Evolutionary conservation across 2,329 filamentous ascomycete genomes (phyloP).

Genomic region (Scytalidium lignicola): DNA sequence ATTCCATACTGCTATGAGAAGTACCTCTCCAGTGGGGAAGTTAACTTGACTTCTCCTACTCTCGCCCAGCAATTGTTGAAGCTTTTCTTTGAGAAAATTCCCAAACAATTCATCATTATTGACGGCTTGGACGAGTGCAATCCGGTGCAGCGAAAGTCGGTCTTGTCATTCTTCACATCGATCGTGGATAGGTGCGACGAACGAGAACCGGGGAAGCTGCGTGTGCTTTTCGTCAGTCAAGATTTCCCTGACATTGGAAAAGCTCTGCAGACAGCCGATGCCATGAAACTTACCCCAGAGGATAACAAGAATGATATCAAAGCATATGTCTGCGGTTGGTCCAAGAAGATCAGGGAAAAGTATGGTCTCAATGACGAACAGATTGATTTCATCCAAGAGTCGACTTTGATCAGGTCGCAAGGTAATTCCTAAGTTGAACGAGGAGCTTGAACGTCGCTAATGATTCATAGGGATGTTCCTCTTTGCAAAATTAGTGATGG

Average conservation of each 20-base stretch:
- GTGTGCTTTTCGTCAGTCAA: slow-evolving; percentile 32
- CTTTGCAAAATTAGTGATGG: slow-evolving; percentile 25
- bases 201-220: slow-evolving; percentile 14
- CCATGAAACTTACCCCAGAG: slow-evolving; percentile 18
- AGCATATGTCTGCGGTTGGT: slow-evolving; percentile 19
- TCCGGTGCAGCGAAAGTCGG: slow-evolving; percentile 24
- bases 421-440: neutral
- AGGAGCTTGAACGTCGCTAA: slow-evolving; percentile 2
- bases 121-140: slow-evolving; percentile 40
- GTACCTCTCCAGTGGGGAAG: slow-evolving; percentile 24
- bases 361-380: slow-evolving; percentile 13
- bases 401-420: slow-evolving; percentile 16
- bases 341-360: slow-evolving; percentile 17
- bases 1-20: slow-evolving; percentile 30
- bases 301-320: slow-evolving; percentile 29
- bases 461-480: slow-evolving; percentile 24
- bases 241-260: slow-evolving; percentile 27
- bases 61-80: slow-evolving; percentile 28
- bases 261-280: slow-evolving; percentile 18
- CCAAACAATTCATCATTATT: slow-evolving; percentile 30
- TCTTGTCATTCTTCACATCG: slow-evolving; percentile 25
- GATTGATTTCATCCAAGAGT: slow-evolving; percentile 12
- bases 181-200: slow-evolving; percentile 6
- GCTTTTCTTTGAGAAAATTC: slow-evolving; percentile 18
- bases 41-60: slow-evolving; percentile 19